Conservation (phyloP, 257 asterid species). For the Paulownia fortunei region DNA sequence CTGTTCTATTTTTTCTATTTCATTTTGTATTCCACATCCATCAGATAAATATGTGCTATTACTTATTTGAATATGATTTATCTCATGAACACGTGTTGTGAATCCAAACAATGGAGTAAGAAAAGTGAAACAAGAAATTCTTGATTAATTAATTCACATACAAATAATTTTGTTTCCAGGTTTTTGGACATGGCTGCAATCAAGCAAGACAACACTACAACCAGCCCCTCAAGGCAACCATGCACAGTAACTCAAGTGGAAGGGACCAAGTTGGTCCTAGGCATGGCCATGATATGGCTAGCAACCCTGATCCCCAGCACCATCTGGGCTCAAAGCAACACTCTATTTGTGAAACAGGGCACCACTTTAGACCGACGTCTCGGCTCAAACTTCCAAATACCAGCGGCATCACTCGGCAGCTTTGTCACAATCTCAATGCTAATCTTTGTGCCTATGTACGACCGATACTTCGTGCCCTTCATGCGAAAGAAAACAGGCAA, state of each 20-base stretch:
- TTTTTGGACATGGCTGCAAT: constrained; percentile 88
- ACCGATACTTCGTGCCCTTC: constrained; percentile 72
- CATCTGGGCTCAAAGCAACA: constrained; percentile 88
- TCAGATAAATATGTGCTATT: too few species aligned
- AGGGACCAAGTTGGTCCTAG: constrained; percentile 68
- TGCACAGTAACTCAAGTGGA: constrained; percentile 88
- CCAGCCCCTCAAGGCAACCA: constrained; percentile 35
- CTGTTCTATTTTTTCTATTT: too few species aligned
- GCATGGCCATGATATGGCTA: constrained; percentile 82
- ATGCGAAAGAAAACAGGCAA: constrained; percentile 64
- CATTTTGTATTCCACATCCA: too few species aligned
- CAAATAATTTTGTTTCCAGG: constrained; percentile 37
- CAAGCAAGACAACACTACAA: constrained; percentile 36
- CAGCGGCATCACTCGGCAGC: constrained; percentile 85
- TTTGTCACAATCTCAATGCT: constrained; percentile 83
- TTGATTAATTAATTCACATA: not conserved
- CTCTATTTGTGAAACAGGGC: constrained; percentile 88
- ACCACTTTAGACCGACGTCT: constrained; percentile 73
- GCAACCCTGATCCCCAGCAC: constrained; percentile 83
- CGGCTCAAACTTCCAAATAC: constrained; percentile 62
- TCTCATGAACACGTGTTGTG: too few species aligned
- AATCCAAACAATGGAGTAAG: too few species aligned
- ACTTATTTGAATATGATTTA: too few species aligned
- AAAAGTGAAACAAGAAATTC: too few species aligned
- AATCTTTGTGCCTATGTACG: constrained; percentile 71